Conservation (phyloP, 2,329 filamentous ascomycete genomes). For the Chrysoporthe deuterocubensis region DNA sequence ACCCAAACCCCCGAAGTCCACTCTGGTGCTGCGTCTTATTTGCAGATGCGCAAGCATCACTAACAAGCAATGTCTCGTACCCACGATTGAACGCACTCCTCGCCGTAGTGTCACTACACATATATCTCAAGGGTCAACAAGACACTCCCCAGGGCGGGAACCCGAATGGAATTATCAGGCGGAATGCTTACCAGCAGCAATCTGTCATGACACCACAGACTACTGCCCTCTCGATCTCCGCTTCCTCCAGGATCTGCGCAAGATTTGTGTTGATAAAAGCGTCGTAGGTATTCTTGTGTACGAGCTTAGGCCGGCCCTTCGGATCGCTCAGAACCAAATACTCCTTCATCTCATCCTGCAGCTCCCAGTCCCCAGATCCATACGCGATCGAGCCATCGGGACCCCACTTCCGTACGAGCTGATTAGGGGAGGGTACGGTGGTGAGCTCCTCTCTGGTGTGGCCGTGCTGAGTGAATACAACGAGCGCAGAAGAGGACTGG, state of each 20-base stretch:
- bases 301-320: conserved; percentile 24
- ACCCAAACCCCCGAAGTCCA: conserved; percentile 39
- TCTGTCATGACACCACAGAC: conserved; percentile 48
- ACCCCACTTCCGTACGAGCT: conserved; percentile 46
- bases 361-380: conserved; percentile 38
- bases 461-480: conserved; percentile 46
- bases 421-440: conserved; percentile 36
- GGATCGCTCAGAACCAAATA: conserved; percentile 25
- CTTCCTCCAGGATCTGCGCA: conserved; percentile 34
- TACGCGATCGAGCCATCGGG: conserved; percentile 38
- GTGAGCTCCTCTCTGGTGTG: conserved; percentile 40
- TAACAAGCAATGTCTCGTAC: conserved; percentile 46
- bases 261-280: conserved; percentile 43
- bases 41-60: conserved; percentile 43
- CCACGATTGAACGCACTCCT: conserved; percentile 44
- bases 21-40: conserved; percentile 39
- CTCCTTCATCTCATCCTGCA: conserved; percentile 35
- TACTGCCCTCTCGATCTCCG: conserved; percentile 39
- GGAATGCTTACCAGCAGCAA: conserved; percentile 39
- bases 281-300: conserved; percentile 47
- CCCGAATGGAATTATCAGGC: background rate
- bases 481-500: conserved; percentile 32
- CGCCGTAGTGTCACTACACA: conserved; percentile 40
- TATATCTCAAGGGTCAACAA: background rate
- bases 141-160: background rate